Evolutionary conservation across 768 basidiomycete genomes (phyloP).

Genomic region (Boletellus ananiceps): DNA sequence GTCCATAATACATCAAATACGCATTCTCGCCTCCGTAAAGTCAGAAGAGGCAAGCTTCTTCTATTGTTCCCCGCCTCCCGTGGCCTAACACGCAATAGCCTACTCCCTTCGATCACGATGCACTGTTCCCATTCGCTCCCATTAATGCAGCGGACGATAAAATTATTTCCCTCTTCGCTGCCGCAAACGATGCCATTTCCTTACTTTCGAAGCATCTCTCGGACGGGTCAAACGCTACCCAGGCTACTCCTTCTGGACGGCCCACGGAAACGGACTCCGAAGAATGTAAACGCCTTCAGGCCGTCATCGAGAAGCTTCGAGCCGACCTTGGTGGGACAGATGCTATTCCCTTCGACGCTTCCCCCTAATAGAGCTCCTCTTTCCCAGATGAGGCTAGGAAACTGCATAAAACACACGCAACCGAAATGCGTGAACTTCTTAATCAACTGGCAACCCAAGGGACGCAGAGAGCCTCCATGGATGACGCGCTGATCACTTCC

Average conservation of each 20-base stretch:
- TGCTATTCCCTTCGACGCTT: neutral
- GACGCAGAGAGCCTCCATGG: constrained; percentile 34
- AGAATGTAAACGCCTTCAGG: constrained; percentile 49
- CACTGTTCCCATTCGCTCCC: constrained; percentile 52
- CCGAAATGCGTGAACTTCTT: constrained; percentile 50
- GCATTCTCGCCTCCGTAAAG: constrained; percentile 35
- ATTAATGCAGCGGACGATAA: constrained; percentile 46
- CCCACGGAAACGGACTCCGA: constrained; percentile 26
- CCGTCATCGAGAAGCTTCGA: constrained; percentile 46
- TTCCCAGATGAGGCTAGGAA: constrained; percentile 45
- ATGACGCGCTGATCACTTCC: constrained; percentile 47
- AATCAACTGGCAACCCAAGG: constrained; percentile 48
- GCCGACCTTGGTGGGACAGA: constrained; percentile 52
- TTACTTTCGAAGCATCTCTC: constrained; percentile 28
- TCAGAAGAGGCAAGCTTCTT: constrained; percentile 44
- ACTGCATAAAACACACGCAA: constrained; percentile 37
- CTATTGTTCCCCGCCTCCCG: neutral
- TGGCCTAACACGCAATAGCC: constrained; percentile 34
- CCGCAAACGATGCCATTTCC: constrained; percentile 36
- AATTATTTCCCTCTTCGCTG: constrained; percentile 40
- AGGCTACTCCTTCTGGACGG: constrained; percentile 14
- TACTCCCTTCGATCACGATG: constrained; percentile 40
- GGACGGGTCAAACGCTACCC: constrained; percentile 7
- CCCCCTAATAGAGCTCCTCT: constrained; percentile 5
- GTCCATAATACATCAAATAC: constrained; percentile 46